Conservation (phyloP, 495 filamentous ascomycete species). For the Penicillium antarcticum region DNA sequence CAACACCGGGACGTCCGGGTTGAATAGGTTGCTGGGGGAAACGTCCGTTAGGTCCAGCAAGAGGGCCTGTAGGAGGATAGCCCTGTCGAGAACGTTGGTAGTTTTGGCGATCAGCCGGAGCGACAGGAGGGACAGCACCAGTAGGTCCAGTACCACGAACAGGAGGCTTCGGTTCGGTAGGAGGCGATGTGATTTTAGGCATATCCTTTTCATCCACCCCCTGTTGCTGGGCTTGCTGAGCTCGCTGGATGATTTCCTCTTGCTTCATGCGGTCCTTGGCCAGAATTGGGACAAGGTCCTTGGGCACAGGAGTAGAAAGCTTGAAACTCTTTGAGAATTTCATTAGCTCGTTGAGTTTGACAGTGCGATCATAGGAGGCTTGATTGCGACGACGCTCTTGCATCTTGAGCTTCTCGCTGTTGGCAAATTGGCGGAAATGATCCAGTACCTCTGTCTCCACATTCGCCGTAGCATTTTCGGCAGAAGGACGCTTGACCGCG, state of each 20-base stretch:
- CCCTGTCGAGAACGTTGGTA: conserved; percentile 40
- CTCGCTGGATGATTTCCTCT: conserved; percentile 84
- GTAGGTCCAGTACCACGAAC: conserved; percentile 26
- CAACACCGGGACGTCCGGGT: conserved; percentile 38
- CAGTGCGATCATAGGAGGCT: conserved; percentile 69
- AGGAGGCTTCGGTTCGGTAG: conserved; percentile 37
- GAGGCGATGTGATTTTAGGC: conserved; percentile 28
- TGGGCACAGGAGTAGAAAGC: conserved; percentile 83
- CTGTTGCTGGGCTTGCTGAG: conserved; percentile 64
- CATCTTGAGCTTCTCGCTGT: conserved; percentile 67
- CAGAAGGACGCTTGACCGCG: conserved; percentile 22
- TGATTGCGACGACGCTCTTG: conserved; percentile 69
- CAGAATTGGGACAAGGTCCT: conserved; percentile 89
- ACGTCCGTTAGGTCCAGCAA: conserved; percentile 32
- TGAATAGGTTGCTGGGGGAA: conserved; percentile 42
- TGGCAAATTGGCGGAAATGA: conserved; percentile 80
- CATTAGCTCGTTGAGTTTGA: conserved; percentile 90
- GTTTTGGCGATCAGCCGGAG: conserved; percentile 44
- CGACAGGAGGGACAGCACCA: conserved; percentile 28
- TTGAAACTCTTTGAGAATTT: conserved; percentile 95
- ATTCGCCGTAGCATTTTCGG: conserved; percentile 67
- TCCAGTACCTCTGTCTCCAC: conserved; percentile 75
- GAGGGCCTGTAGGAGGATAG: conserved; percentile 46
- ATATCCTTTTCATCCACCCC: conserved; percentile 52
- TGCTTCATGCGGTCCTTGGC: conserved; percentile 94